phyloP scores from a whole-genome alignment of 2,329 filamentous ascomycete genomes.

The Plenodomus biglobosus region DNA sequence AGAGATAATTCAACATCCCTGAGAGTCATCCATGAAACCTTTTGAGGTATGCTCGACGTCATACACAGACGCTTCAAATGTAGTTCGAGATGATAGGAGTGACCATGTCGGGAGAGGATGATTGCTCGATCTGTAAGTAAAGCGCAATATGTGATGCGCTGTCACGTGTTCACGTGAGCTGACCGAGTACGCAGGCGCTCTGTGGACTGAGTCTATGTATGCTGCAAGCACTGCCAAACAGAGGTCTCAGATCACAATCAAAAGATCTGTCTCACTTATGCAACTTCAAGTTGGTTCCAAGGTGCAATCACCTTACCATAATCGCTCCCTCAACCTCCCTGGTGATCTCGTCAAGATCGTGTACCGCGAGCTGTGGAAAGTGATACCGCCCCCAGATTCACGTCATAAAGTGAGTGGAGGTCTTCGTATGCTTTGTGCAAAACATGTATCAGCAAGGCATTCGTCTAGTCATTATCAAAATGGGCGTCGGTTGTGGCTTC shows the following conservation, averaged over 20 bases:
- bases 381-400: background rate
- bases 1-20: too few relatives aligned
- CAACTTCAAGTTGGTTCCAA: too few relatives aligned
- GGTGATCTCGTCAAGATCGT: slow-evolving; percentile 12
- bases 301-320: too few relatives aligned
- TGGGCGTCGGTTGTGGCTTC: slow-evolving; percentile 10
- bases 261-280: too few relatives aligned
- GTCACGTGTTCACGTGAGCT: background rate
- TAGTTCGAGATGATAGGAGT: background rate
- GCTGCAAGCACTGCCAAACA: background rate
- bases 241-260: too few relatives aligned
- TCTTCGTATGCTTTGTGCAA: background rate
- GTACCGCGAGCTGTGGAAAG: slow-evolving; percentile 5
- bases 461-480: background rate
- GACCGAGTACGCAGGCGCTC: background rate
- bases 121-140: background rate
- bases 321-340: slow-evolving; percentile 11
- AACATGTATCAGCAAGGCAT: background rate
- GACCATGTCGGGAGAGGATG: background rate
- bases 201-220: background rate
- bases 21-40: too few relatives aligned
- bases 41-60: too few relatives aligned
- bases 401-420: background rate
- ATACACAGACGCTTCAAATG: background rate
- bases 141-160: too few relatives aligned